Evolutionary conservation across 352 stramenopile species (phyloP).

Genomic region (Pythium biforme): DNA sequence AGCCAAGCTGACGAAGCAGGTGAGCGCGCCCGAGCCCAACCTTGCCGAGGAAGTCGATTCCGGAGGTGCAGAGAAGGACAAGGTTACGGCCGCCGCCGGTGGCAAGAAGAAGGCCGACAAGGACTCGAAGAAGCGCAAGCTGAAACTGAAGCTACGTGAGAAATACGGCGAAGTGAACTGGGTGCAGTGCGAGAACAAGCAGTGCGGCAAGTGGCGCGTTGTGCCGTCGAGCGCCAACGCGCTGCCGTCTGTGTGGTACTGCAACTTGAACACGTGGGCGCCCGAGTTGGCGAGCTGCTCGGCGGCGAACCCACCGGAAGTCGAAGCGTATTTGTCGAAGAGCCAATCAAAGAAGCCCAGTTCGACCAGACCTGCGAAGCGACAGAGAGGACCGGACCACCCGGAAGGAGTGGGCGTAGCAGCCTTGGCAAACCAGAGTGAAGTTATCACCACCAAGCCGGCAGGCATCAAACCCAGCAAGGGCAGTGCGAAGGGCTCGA

Average conservation of each 20-base stretch:
- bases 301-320: conserved; percentile 66
- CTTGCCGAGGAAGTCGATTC: background rate
- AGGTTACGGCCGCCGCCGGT: conserved; percentile 18
- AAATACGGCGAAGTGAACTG: conserved; percentile 89
- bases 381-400: conserved; percentile 29
- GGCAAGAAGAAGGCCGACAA: conserved; percentile 57
- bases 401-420: background rate
- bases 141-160: conserved; percentile 73
- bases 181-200: conserved; percentile 94
- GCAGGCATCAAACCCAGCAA: conserved; percentile 19
- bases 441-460: background rate
- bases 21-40: background rate
- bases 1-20: conserved; percentile 21
- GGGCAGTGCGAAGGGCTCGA: conserved; percentile 13
- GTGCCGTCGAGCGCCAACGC: conserved; percentile 88
- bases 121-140: conserved; percentile 72
- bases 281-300: conserved; percentile 69
- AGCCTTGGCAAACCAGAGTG: background rate
- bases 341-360: conserved; percentile 50
- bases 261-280: conserved; percentile 77
- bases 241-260: conserved; percentile 91
- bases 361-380: conserved; percentile 48
- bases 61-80: background rate
- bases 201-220: conserved; percentile 95
- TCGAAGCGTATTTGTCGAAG: conserved; percentile 68